A percentile compares a stretch with the other conserved stretches of the same genome.
Evolutionary conservation across 2,329 filamentous ascomycete species (phyloP).

Genomic region (Emergomyces pasteurianus): DNA sequence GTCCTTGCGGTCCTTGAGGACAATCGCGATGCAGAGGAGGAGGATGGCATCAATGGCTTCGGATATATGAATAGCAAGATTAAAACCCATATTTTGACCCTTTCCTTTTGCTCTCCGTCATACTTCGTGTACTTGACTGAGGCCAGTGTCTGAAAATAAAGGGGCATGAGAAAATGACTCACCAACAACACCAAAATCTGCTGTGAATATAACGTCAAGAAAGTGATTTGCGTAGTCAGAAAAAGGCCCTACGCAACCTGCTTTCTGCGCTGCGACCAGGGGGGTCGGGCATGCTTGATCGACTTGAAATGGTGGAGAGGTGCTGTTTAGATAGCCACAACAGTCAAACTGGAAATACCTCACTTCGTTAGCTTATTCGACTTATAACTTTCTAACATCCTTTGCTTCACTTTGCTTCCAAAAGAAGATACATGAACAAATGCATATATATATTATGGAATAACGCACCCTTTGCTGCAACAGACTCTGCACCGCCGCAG

Average conservation of each 20-base stretch:
- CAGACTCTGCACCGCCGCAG: constrained; percentile 48
- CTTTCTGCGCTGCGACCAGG: constrained; percentile 55
- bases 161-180: constrained; percentile 11
- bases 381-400: neutral
- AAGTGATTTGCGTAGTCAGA: constrained; percentile 57
- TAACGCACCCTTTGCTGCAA: constrained; percentile 55
- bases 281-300: constrained; percentile 58
- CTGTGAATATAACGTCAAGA: constrained; percentile 66
- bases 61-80: neutral
- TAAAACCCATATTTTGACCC: neutral
- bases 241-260: constrained; percentile 58
- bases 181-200: constrained; percentile 67
- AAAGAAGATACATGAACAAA: neutral
- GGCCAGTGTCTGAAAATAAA: neutral
- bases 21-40: constrained; percentile 58
- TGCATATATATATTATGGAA: neutral
- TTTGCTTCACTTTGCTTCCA: neutral
- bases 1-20: constrained; percentile 72
- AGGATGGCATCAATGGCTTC: constrained; percentile 53
- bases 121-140: neutral
- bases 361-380: neutral
- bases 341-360: constrained; percentile 51
- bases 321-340: constrained; percentile 68
- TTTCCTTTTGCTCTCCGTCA: neutral
- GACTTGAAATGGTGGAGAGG: constrained; percentile 58